Base-by-base conservation (phyloP, 441 rosid genomes). In the Sinapis alba region DNA sequence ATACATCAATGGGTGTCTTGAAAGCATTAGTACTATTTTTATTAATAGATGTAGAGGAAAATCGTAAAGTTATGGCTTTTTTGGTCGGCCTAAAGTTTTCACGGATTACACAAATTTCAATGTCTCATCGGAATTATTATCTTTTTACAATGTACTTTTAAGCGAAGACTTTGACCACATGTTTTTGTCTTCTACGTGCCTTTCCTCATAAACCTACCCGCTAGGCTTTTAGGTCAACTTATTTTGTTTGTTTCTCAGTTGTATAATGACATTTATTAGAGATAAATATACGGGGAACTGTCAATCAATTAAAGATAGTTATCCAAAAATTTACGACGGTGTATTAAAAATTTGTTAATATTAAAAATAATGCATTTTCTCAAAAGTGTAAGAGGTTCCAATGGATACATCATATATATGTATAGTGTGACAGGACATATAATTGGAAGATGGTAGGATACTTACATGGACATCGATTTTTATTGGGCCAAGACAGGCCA, bases 51-150 rank as follows among this genome's bases (percentile, higher is more conserved):
- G 51, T 43, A n/a, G 7, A 43, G 0, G 7, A 43, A 43, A 13
- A 0, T 43, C 18, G 3, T 41, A 13, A 58, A 26, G 63, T 68
- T 27, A 23, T 16, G 62, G 11, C 30, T 65, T 56, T 6, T 71
- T 71, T 24, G 28, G 68, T 36, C 51, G 68, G 59, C 21, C 68
- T 67, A 65, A 71, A 56, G 27, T 54, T 38, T 62, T 73, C 51
- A 78, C 69, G 54, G 66, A 36, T 51, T 66, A 78, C 71, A 72
- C 78, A 68, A 68, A 59, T 78, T 77, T 47, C 74, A 8, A 56
- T 53, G 78, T 51, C 62, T 67, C 56, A 62, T 62, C 54, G 65
- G 78, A 72, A 41, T 53, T 23, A 63, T 5, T 16, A 16, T 43
- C 45, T 62, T 56, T 71, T 66, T 66, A 58, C 80, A 26, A 66